Base-by-base conservation (phyloP, 106 monocot genomes). In the Apostasia shenzhenica region DNA sequence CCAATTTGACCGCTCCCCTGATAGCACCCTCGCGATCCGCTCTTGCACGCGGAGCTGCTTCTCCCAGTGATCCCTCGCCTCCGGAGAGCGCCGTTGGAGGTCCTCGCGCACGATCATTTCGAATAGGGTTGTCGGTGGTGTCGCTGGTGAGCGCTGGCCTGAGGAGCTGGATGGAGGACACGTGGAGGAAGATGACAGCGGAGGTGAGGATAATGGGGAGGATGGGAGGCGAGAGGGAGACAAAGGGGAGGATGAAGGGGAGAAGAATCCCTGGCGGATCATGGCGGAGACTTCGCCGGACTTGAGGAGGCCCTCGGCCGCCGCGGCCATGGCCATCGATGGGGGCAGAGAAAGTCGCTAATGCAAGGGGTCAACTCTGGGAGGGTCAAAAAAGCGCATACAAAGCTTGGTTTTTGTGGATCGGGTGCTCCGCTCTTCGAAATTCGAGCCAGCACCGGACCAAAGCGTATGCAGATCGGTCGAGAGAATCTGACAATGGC, bases 201-300 rank as follows among this genome's bases (percentile, higher is more conserved):
- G 44, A 65, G 69, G 73, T 63, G 41, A 60, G 68, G 64, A 61
- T n/a, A 26, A 48, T n/a, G 14, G 68, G 40, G 8, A 79, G 8
- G 12, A 67, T 7, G 63, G 39, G 2, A 41, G 48, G 67, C 41
- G 70, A 54, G 80, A 67, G 61, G 42, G 62, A 46, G 63, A 42
- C 13, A 39, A 60, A 14, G 47, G 11, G 37, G 59, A 37, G 4
- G 42, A 39, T 0, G 67, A 70, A 42, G 75, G 61, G 13, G 75
- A 48, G 8, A 82, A 45, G 71, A 73, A 84, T 11, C 87, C 87
- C 40, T 76, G 81, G 45, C 68, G 72, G n/a, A 84, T 65, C 83
- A 83, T 83, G 75, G 84, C 64, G 59, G 87, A 81, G 51, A 83
- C 69, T 41, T 83, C 72, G 48, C 78, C 78, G 38, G 66, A 47